phyloP scores from a whole-genome alignment of 2,329 filamentous ascomycete species.

The Neocatenulostroma microsporum region DNA sequence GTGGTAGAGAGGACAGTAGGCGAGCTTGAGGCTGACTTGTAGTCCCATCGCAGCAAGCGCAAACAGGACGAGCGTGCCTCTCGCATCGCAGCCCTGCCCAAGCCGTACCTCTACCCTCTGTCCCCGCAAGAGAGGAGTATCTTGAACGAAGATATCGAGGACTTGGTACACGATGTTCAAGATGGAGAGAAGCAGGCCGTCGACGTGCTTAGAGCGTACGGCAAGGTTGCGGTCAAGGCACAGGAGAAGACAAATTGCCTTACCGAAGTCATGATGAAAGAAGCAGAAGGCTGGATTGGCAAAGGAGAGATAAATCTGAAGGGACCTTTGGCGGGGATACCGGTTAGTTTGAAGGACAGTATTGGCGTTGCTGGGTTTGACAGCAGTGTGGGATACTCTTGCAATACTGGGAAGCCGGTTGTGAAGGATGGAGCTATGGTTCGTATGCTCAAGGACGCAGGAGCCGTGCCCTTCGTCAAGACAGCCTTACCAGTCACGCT shows the following conservation, averaged over 20 bases:
- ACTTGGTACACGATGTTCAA: slow-evolving; percentile 71
- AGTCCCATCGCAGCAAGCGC: slow-evolving; percentile 49
- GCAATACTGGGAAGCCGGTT: slow-evolving; percentile 60
- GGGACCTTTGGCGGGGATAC: slow-evolving; percentile 78
- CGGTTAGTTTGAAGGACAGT: slow-evolving; percentile 71
- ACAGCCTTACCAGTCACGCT: slow-evolving; percentile 83
- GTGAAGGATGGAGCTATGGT: slow-evolving; percentile 63
- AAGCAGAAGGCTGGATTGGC: slow-evolving; percentile 64
- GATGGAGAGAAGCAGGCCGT: slow-evolving; percentile 55
- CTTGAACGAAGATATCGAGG: slow-evolving; percentile 64
- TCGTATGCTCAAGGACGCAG: slow-evolving; percentile 71
- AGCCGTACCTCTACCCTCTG: slow-evolving; percentile 58
- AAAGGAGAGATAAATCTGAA: slow-evolving; percentile 58
- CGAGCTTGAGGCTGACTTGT: slow-evolving; percentile 6
- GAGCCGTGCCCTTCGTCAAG: slow-evolving; percentile 86
- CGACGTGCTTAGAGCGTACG: slow-evolving; percentile 75
- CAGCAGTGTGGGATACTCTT: slow-evolving; percentile 70
- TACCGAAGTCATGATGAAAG: slow-evolving; percentile 75
- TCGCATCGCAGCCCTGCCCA: slow-evolving; percentile 60
- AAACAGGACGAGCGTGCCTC: slow-evolving; percentile 70
- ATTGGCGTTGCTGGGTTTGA: slow-evolving; percentile 79
- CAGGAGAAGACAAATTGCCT: slow-evolving; percentile 83
- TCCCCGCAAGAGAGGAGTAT: slow-evolving; percentile 58
- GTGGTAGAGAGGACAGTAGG: neutral
- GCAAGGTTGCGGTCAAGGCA: slow-evolving; percentile 74